Conservation (phyloP, 768 basidiomycete genomes). For the Lentinula aciculospora region DNA sequence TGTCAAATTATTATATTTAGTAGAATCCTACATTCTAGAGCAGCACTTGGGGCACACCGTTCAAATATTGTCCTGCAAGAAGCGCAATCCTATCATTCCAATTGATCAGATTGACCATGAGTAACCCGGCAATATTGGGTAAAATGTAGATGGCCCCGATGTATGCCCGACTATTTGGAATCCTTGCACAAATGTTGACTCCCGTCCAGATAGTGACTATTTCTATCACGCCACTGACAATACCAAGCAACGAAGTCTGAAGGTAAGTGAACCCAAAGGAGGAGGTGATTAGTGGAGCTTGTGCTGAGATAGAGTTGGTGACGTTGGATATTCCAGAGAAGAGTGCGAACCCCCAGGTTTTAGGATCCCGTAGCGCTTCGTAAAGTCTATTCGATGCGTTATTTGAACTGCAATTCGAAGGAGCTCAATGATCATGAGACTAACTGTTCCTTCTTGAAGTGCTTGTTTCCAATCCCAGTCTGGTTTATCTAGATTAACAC, state of each 20-base stretch:
- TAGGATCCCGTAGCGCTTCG: slow-evolving; percentile 62
- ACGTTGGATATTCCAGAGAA: slow-evolving; percentile 58
- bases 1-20: neutral
- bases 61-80: slow-evolving; percentile 40
- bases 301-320: slow-evolving; percentile 49
- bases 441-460: slow-evolving; percentile 75
- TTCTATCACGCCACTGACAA: slow-evolving; percentile 57
- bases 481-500: slow-evolving; percentile 49
- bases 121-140: slow-evolving; percentile 57
- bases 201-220: slow-evolving; percentile 69
- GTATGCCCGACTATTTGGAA: slow-evolving; percentile 49
- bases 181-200: slow-evolving; percentile 31
- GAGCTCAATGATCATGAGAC: slow-evolving; percentile 19
- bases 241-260: slow-evolving; percentile 65
- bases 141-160: slow-evolving; percentile 54
- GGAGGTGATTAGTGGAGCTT: slow-evolving; percentile 41
- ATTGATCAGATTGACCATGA: slow-evolving; percentile 60
- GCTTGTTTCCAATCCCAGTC: slow-evolving; percentile 79
- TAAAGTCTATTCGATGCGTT: slow-evolving; percentile 51
- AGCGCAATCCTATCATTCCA: slow-evolving; percentile 65
- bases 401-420: too few relatives aligned
- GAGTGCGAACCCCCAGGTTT: slow-evolving; percentile 73
- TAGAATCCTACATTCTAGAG: neutral
- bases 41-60: slow-evolving; percentile 28
- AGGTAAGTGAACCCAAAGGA: slow-evolving; percentile 61